Evolutionary conservation across 164 flowering plant genomes (phyloP), one percentile per base, ranked within the genome.

Genomic region (Warburgia ugandensis): DNA sequence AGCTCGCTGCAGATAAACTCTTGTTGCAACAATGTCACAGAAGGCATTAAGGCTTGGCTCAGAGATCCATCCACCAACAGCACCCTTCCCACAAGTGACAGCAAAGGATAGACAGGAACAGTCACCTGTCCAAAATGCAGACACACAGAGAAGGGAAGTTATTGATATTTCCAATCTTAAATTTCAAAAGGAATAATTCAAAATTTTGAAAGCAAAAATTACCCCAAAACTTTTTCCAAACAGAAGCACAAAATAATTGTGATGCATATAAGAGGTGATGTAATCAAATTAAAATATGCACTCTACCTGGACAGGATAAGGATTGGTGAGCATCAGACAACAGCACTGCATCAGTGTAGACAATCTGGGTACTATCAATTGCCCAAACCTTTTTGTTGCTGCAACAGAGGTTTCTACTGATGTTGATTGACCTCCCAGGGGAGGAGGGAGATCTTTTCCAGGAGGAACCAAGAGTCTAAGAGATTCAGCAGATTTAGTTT

Each of bases 1-100:
- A 92, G 95, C 62, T 82, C 76, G 41, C 73, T 74, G 59, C 86
- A 83, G 16, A 79, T 46, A 25, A 57, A 55, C 59, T 84, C 94
- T 64, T 80, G 97, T 54, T 82, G 92, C 78, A 55, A 67, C 36
- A 71, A 65, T 45, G 85, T 73, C 59, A 70, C 59, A 52, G 70
- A 71, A 39, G 78, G 72, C 48, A 51, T 37, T n/a, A 58, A 47
- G 44, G 73, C 25, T 51, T 51, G 70, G 17, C 77, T 56, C 44
- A 70, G 53, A 61, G 95, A 82, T 33, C 95, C 96, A 79, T 88
- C 83, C 38, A 86, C 78, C 69, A 37, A 63, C 48, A 92, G 67
- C 54, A 92, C 77, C 63, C 99, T 82, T 56, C 66, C 70, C 50
- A 84, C 69, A 67, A 86, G 79, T 31, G 78, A 68, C 42, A 88